Conservation (phyloP, 257 asterid species). For the Nicotiana noctiflora region DNA sequence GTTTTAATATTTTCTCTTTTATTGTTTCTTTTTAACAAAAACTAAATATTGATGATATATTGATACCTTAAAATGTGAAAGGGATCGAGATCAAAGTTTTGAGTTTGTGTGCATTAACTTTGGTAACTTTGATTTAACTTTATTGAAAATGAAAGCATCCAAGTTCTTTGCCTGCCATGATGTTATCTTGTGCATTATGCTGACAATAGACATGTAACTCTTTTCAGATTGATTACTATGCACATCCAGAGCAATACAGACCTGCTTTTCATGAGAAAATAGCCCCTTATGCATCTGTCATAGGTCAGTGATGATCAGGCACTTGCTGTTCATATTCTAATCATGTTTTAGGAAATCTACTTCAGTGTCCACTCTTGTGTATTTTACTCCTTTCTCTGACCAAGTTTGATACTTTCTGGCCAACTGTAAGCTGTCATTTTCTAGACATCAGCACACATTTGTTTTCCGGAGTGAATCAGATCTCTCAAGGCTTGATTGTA, state of each 20-base stretch:
- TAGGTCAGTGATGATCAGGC: slow-evolving; percentile 50
- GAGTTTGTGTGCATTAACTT: neutral
- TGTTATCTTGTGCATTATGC: neutral
- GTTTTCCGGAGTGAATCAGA: neutral
- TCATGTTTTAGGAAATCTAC: neutral
- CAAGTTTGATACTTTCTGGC: neutral
- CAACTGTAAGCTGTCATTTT: neutral
- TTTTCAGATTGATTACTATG: slow-evolving; percentile 81
- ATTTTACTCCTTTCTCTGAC: neutral
- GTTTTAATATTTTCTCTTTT: neutral
- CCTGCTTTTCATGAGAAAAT: slow-evolving; percentile 77
- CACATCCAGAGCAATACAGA: slow-evolving; percentile 79
- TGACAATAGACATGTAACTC: neutral
- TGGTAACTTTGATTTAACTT: neutral
- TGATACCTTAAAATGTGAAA: neutral
- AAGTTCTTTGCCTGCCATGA: neutral
- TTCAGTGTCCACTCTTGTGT: neutral
- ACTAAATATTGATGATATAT: no score
- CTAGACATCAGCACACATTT: neutral
- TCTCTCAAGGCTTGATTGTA: neutral
- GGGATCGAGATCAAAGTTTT: neutral
- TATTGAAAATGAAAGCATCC: neutral
- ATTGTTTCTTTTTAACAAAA: no score
- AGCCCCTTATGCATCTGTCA: slow-evolving; percentile 79
- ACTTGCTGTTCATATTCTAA: neutral